phyloP scores from a whole-genome alignment of 2,329 filamentous ascomycete species.

The Colletotrichum australisinense region DNA sequence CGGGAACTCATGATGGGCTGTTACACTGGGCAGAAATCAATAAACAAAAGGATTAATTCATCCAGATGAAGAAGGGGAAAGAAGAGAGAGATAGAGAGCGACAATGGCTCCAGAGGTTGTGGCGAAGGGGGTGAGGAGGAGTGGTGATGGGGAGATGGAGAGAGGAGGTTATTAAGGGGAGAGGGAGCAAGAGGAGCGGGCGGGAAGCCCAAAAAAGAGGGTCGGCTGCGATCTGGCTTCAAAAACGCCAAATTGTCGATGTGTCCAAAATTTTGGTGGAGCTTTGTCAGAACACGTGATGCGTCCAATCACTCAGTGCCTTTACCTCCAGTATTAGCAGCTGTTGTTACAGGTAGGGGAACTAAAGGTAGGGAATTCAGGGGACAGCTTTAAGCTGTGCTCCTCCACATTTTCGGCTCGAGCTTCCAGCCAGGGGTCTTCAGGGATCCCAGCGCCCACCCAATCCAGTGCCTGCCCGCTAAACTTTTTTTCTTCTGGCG shows the following conservation, averaged over 20 bases:
- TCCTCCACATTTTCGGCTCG: constrained; percentile 4
- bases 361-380: no score
- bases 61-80: constrained; percentile 45
- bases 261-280: constrained; percentile 55
- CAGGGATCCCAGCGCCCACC: neutral
- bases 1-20: constrained; percentile 62
- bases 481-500: constrained; percentile 21
- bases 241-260: constrained; percentile 54
- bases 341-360: no score
- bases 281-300: constrained; percentile 44
- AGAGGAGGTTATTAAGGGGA: constrained; percentile 47
- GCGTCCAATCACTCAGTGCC: constrained; percentile 2
- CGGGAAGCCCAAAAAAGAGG: constrained; percentile 30
- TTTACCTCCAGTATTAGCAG: neutral
- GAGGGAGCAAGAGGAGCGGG: constrained; percentile 43
- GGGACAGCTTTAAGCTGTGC: neutral
- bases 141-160: constrained; percentile 41
- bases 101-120: constrained; percentile 44
- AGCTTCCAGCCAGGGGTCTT: constrained; percentile 23
- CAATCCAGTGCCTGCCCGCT: constrained; percentile 28
- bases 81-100: constrained; percentile 41
- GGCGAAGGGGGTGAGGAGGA: constrained; percentile 44
- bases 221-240: constrained; percentile 55
- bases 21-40: constrained; percentile 49
- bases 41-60: constrained; percentile 47